phyloP scores from a whole-genome alignment of 371 early-diverging fungal genomes.

The Syncephalastrum racemosum region DNA sequence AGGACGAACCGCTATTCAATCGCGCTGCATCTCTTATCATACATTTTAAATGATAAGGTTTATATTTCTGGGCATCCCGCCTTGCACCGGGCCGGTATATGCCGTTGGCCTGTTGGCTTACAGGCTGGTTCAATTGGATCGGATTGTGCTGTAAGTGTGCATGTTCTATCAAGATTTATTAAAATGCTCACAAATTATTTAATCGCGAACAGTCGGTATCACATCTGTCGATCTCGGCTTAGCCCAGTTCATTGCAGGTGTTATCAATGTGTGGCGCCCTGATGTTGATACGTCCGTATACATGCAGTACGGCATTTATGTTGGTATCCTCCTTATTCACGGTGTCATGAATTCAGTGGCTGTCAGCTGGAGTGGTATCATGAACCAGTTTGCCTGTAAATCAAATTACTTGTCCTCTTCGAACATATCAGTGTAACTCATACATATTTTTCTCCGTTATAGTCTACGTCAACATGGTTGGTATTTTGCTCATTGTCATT shows the following conservation, averaged over 20 bases:
- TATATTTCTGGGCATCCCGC: slow-evolving; percentile 67
- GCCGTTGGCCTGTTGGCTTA: slow-evolving; percentile 63
- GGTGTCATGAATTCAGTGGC: slow-evolving; percentile 57
- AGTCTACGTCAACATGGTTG: slow-evolving; percentile 51
- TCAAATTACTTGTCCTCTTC: background rate
- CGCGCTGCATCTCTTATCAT: background rate
- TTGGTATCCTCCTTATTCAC: slow-evolving; percentile 44
- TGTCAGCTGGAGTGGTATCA: slow-evolving; percentile 46
- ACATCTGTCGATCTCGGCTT: slow-evolving; percentile 55
- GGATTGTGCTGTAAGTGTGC: slow-evolving; percentile 32
- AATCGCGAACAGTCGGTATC: slow-evolving; percentile 34
- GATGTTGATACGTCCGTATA: slow-evolving; percentile 39
- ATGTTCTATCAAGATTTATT: background rate
- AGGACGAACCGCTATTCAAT: slow-evolving; percentile 6
- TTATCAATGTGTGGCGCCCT: slow-evolving; percentile 50
- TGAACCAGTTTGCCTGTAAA: slow-evolving; percentile 56
- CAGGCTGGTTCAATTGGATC: slow-evolving; percentile 67
- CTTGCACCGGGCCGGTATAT: slow-evolving; percentile 57
- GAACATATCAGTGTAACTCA: background rate
- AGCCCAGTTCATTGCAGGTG: slow-evolving; percentile 53
- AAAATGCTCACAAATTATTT: background rate
- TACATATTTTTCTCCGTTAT: background rate
- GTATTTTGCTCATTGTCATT: slow-evolving; percentile 53
- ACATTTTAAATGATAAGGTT: slow-evolving; percentile 15
- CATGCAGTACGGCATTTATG: slow-evolving; percentile 51